Percentiles rank a stretch among this genome's conserved stretches.
These are phyloP conservation scores for Botrytis pseudocinerea DNA, from an alignment of 2,329 filamentous ascomycete genomes.

Conservation along the genomic window DNA sequence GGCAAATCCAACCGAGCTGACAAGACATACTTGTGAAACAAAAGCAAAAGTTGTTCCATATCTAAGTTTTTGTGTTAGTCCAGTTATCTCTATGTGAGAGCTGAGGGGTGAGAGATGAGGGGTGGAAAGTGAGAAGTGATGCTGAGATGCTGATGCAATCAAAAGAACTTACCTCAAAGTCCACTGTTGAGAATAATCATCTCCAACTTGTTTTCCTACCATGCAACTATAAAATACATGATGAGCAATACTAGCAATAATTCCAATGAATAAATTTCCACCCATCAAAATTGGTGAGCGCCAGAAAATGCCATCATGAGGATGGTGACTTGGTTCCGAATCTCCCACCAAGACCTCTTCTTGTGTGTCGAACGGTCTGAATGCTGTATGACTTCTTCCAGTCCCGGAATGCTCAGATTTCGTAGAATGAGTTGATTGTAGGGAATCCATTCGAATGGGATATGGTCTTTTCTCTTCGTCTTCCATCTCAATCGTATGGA, in stretches of 20 bases:
- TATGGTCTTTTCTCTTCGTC: background rate
- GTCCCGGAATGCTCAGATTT: background rate
- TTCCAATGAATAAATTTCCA: slow-evolving; percentile 23
- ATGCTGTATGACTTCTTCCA: background rate
- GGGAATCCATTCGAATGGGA: slow-evolving; percentile 3
- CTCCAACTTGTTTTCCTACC: slow-evolving; percentile 24
- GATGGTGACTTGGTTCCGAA: background rate
- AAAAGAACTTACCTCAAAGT: slow-evolving; percentile 23
- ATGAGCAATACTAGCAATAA: slow-evolving; percentile 25
- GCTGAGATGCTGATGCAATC: background rate
- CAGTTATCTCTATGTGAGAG: background rate
- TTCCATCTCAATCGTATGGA: background rate
- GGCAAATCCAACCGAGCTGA: slow-evolving; percentile 24
- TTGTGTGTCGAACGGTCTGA: background rate
- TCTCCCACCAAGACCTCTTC: background rate
- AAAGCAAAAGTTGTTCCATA: slow-evolving; percentile 27
- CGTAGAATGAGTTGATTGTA: background rate
- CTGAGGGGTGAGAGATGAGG: background rate
- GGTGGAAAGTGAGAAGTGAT: background rate
- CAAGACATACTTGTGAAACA: slow-evolving; percentile 25
- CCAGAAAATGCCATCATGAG: slow-evolving; percentile 27
- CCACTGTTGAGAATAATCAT: slow-evolving; percentile 26
- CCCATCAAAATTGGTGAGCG: slow-evolving; percentile 27
- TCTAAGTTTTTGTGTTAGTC: slow-evolving; percentile 18
- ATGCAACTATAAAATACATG: slow-evolving; percentile 25